Evolutionary conservation across 805 yeast genomes (phyloP).

Genomic region (Schizosaccharomyces osmophilus): DNA sequence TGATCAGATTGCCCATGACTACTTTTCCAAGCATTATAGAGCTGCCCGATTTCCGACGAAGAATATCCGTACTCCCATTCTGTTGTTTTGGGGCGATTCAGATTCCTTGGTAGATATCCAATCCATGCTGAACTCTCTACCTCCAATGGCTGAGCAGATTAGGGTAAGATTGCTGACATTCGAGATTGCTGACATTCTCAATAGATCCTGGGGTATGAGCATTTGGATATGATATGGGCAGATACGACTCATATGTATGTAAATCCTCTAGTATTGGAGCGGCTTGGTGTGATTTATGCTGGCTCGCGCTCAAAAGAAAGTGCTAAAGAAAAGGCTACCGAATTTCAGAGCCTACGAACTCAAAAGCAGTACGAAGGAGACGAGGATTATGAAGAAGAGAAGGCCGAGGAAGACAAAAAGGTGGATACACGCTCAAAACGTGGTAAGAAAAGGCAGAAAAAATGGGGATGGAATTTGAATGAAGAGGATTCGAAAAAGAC

Average conservation of each 20-base stretch:
- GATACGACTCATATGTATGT: conserved; percentile 28
- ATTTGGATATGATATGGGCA: conserved; percentile 80
- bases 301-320: neutral
- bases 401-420: too few relatives aligned
- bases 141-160: conserved; percentile 14
- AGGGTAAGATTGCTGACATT: neutral
- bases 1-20: conserved; percentile 11
- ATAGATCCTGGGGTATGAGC: conserved; percentile 53
- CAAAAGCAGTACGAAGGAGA: neutral
- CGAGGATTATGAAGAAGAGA: too few relatives aligned
- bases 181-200: conserved; percentile 12
- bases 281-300: neutral
- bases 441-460: too few relatives aligned
- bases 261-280: conserved; percentile 12
- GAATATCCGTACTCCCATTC: conserved; percentile 47
- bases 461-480: too few relatives aligned
- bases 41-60: conserved; percentile 40
- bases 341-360: neutral
- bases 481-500: too few relatives aligned
- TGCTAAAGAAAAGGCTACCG: neutral
- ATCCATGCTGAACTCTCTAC: conserved; percentile 45
- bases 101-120: conserved; percentile 78
- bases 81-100: conserved; percentile 49
- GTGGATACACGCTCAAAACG: too few relatives aligned
- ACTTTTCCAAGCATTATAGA: conserved; percentile 19